Base-by-base conservation (phyloP, 148 eudicot species). In the Vaccinium vitisidaea region DNA sequence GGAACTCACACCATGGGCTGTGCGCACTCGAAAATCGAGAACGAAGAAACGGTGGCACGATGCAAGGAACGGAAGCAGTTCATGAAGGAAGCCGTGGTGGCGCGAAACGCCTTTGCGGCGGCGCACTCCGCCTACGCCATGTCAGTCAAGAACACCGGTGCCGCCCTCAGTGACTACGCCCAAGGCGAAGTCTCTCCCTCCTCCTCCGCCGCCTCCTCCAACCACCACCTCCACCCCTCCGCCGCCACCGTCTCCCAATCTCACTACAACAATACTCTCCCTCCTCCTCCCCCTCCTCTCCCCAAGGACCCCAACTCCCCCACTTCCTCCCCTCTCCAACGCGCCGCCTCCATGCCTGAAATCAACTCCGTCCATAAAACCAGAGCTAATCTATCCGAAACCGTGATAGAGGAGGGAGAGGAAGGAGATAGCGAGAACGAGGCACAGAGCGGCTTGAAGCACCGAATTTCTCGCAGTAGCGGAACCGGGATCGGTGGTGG, bases 1-100 rank as follows among this genome's bases (percentile, higher is more conserved):
- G 21, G 1, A 58, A 16, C 39, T 36, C 39, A 36, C 63, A 15
- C 63, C 4, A 94, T 95, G 98, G 98, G 98, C 0, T 93, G 98
- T 80, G 85, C 91, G 1, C 94, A 93, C 81, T 95, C 98, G 16
- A 95, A 93, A 91, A 92, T 95, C 95, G 98, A 95, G 92, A 93
- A 93, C 81, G 97, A 95, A 53, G 98, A 93, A 75, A 90, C 95
- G 4, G 95, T 95, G 3, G 27, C 89, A 6, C 83, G 98, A 63
- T 95, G 98, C 90, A 95, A 92, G 84, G 97, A 93, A 6, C 90
- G 97, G 1, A 92, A 90, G 86, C 85, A 21, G 18, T 85, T 82
- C 86, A 93, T 95, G 97, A 92, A 89, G 77, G 84, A 90, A 3
- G 95, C 98, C 65, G 97, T 95, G 15, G 9, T 88, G 15, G 77